A percentile compares a stretch with the other conserved stretches of the same genome.
Conservation (phyloP, 202 grass and related monocot species). For the Elaeis oleifera region DNA sequence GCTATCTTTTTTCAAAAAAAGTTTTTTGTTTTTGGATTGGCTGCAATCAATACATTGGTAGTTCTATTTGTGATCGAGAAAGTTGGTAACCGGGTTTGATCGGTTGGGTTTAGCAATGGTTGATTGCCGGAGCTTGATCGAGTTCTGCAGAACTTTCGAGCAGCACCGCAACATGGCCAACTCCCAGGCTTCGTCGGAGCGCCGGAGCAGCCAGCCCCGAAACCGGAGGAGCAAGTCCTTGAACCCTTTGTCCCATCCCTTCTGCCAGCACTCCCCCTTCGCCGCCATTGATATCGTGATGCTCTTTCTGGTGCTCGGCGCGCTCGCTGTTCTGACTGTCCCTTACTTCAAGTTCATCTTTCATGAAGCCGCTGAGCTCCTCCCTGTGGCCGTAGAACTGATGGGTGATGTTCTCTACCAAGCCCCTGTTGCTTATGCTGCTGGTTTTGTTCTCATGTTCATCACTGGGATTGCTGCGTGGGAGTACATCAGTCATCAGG, state of each 20-base stretch:
- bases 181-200: constrained; percentile 16
- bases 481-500: constrained; percentile 66
- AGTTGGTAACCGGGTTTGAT: no score
- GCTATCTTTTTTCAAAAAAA: no score
- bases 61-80: no score
- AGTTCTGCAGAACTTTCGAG: constrained; percentile 96
- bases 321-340: constrained; percentile 52
- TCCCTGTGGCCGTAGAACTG: constrained; percentile 33
- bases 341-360: constrained; percentile 46
- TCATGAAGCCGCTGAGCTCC: constrained; percentile 32
- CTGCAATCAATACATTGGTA: no score
- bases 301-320: constrained; percentile 51
- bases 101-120: constrained; percentile 36
- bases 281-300: constrained; percentile 55
- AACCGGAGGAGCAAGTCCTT: constrained; percentile 20
- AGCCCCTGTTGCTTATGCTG: constrained; percentile 42
- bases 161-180: constrained; percentile 58
- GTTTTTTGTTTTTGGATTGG: no score
- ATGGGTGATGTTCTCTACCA: constrained; percentile 30
- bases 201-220: constrained; percentile 17
- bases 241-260: constrained; percentile 22
- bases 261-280: constrained; percentile 55
- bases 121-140: constrained; percentile 97
- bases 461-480: constrained; percentile 35
- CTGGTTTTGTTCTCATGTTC: constrained; percentile 32